These are phyloP conservation scores for Hysterangium stoloniferum DNA, from an alignment of 768 basidiomycete genomes.

Conservation along the genomic window DNA sequence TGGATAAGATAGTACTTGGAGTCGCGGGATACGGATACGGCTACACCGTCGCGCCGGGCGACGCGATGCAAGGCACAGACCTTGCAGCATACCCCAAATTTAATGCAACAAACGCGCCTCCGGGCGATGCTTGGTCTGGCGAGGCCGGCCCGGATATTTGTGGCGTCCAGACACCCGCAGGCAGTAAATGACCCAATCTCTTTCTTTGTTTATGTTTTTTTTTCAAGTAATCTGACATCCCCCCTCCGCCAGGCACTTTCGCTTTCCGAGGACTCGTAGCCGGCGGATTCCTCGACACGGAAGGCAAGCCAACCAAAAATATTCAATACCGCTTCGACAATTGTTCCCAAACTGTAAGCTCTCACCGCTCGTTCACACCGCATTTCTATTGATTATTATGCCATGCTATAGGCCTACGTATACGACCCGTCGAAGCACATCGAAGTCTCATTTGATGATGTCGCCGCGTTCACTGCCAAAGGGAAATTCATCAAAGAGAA, in stretches of 20 bases:
- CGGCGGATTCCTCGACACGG: conserved; percentile 8
- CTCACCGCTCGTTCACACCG: no score
- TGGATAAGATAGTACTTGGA: conserved; percentile 16
- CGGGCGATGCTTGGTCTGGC: conserved; percentile 10
- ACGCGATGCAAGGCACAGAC: conserved; percentile 1
- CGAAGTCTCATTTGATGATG: conserved; percentile 61
- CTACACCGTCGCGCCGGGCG: conserved; percentile 6
- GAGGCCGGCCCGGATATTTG: conserved; percentile 11
- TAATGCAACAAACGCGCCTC: conserved; percentile 7
- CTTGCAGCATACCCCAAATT: conserved; percentile 14
- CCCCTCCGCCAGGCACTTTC: background rate
- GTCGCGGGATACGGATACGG: conserved; percentile 13
- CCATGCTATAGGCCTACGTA: conserved; percentile 51
- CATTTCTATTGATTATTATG: no score
- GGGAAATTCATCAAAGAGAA: conserved; percentile 47
- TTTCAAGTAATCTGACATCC: background rate
- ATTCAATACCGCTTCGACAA: conserved; percentile 42
- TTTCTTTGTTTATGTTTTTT: background rate
- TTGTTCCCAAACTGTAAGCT: conserved; percentile 72
- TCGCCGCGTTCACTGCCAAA: conserved; percentile 36
- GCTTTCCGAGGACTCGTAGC: conserved; percentile 11
- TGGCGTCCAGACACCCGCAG: background rate
- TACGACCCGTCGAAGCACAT: conserved; percentile 47
- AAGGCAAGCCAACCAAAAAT: conserved; percentile 3
- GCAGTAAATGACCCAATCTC: background rate